Percentiles rank a stretch among this genome's conserved stretches.
These are phyloP conservation scores for Cavenderia fasciculata DNA, from an alignment of 78 protist species.

Conservation along the genomic window DNA sequence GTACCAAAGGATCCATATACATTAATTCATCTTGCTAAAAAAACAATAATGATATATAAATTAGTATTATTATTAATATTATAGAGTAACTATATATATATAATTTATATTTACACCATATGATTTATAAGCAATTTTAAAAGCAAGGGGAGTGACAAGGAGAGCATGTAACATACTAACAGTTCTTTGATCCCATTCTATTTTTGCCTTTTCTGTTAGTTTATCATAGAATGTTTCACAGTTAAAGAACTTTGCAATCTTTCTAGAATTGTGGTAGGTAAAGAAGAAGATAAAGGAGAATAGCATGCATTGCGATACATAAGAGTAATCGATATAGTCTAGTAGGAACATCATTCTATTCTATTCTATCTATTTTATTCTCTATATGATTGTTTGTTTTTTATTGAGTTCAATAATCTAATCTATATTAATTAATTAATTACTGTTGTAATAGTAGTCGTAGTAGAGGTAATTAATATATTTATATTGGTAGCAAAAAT, in stretches of 20 bases:
- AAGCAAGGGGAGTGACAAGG: neutral
- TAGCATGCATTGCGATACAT: too few species aligned
- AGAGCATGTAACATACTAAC: conserved; percentile 37
- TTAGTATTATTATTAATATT: neutral
- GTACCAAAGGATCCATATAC: neutral
- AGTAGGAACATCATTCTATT: too few species aligned
- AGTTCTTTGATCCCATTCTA: conserved; percentile 44
- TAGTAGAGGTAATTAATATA: too few species aligned
- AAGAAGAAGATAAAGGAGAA: neutral
- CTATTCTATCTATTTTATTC: too few species aligned
- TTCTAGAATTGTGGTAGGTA: neutral
- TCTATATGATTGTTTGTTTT: too few species aligned
- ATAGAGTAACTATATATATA: neutral
- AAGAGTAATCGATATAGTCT: too few species aligned
- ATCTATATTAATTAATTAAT: too few species aligned
- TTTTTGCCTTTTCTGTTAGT: neutral
- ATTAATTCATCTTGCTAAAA: conserved; percentile 1
- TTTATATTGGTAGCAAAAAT: too few species aligned
- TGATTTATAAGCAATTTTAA: neutral
- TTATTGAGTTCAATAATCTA: too few species aligned
- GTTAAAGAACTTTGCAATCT: neutral
- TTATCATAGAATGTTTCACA: neutral
- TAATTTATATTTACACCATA: neutral
- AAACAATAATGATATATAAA: neutral
- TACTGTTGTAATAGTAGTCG: too few species aligned